A percentile compares a stretch with the other conserved stretches of the same genome.
phyloP scores from a whole-genome alignment of 2,329 filamentous ascomycete species.

The Grosmannia clavigera region DNA sequence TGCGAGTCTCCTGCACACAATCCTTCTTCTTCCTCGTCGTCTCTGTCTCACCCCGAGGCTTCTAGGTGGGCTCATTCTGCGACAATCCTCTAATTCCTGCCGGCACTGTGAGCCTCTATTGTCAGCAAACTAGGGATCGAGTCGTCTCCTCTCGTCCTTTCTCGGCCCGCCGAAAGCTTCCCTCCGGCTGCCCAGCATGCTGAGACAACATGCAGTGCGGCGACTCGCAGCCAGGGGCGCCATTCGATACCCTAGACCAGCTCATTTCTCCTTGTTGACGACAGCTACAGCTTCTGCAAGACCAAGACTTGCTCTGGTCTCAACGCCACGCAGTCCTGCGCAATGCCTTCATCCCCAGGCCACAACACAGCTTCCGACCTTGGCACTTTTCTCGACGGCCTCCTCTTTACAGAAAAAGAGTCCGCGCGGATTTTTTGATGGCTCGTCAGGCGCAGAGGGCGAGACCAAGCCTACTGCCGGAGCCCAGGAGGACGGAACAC shows the following conservation, averaged over 20 bases:
- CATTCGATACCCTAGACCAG: neutral
- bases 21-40: neutral
- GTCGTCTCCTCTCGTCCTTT: neutral
- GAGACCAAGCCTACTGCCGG: conserved; percentile 11
- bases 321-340: neutral
- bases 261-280: conserved; percentile 4
- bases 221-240: conserved; percentile 8
- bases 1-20: neutral
- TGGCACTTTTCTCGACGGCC: conserved; percentile 10
- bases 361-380: neutral
- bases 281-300: neutral
- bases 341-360: neutral
- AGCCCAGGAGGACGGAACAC: neutral
- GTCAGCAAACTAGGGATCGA: neutral
- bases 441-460: conserved; percentile 5
- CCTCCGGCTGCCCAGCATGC: conserved; percentile 8
- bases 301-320: conserved; percentile 1
- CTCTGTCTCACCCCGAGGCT: neutral
- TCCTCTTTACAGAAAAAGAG: conserved; percentile 10
- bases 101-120: neutral
- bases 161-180: neutral
- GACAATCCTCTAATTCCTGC: neutral
- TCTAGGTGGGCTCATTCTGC: neutral
- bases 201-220: conserved; percentile 12
- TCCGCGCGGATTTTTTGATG: conserved; percentile 13